phyloP scores from a whole-genome alignment of 768 basidiomycete genomes.

The Solioccasus polychromus region DNA sequence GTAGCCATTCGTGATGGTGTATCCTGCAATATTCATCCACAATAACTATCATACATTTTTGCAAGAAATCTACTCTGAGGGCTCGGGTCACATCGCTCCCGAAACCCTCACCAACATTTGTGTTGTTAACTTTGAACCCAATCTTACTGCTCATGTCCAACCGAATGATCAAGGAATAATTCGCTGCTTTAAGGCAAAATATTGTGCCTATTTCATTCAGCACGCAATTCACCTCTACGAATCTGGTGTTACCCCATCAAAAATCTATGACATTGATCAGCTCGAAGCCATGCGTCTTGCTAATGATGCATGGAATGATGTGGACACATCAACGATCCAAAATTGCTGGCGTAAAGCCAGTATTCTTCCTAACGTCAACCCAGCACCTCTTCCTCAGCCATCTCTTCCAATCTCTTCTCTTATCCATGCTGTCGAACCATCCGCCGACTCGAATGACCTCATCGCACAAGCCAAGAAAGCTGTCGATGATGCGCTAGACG shows the following conservation, averaged over 20 bases:
- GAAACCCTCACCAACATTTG: constrained; percentile 16
- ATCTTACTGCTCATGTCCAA: constrained; percentile 38
- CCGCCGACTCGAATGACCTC: not conserved
- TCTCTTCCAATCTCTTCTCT: not conserved
- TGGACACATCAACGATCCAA: not conserved
- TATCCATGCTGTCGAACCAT: not conserved
- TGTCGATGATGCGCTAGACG: not conserved
- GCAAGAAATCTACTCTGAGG: no score
- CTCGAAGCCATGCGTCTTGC: constrained; percentile 2
- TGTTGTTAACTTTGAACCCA: constrained; percentile 25
- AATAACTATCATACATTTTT: no score
- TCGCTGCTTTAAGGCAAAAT: not conserved
- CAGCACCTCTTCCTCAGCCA: not conserved
- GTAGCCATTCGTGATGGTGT: no score
- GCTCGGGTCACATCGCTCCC: constrained; percentile 2
- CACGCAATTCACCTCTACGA: not conserved
- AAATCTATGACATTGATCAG: not conserved
- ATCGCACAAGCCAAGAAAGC: not conserved
- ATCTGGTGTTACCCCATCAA: not conserved
- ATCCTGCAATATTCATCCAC: no score
- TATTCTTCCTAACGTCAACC: not conserved
- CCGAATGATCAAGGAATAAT: constrained; percentile 25
- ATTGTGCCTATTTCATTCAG: constrained; percentile 1
- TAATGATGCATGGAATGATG: constrained; percentile 1
- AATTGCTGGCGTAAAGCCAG: constrained; percentile 3